Evolutionary conservation across 2,329 filamentous ascomycete genomes (phyloP), one percentile per base, ranked within the genome.

Genomic region (Fusarium tricinctum): DNA sequence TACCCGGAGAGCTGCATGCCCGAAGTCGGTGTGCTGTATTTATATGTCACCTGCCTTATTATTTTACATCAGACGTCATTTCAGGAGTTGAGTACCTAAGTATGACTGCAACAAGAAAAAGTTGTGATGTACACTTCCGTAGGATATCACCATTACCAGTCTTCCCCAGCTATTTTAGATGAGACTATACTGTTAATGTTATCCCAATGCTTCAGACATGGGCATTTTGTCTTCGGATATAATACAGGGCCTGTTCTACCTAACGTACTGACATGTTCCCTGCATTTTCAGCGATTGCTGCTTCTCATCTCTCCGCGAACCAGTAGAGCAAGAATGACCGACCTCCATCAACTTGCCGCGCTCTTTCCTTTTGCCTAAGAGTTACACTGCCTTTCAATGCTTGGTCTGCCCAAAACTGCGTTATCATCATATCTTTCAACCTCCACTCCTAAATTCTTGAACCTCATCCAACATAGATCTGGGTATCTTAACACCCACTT

Each of bases 391-490:
- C 15, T 51, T 66, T 50, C 30, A 46, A 45, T 15, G 46, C 19
- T 28, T 30, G 28, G 5, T 44, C 48, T 13, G 17, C 23, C 30
- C 35, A 48, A 59, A 45, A 56, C 30, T 28, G 10, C 28, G 32
- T 23, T 19, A 22, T 54, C 19, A 20, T 52, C 51, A 43, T 45
- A 42, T 45, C 47, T 49, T 40, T 40, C 39, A 63, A 35, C 50
- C 39, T 62, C 28, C 45, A 42, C 51, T 17, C 65, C 66, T 58
- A 66, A 53, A 51, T 19, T 14, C 55, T 55, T 30, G 30, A 52
- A 53, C 23, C 43, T 58, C 38, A 42, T 44, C 32, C 64, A 64
- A 33, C 52, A 68, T 60, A 47, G 39, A 28, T 22, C 26, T 17
- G 46, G 50, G 23, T n/a, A 49, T 45, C 33, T 49, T 23, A 23